Evolutionary conservation across 306 rosid species (phyloP), one percentile per base, ranked within the genome.

Genomic region (Lathyrus oleraceus): DNA sequence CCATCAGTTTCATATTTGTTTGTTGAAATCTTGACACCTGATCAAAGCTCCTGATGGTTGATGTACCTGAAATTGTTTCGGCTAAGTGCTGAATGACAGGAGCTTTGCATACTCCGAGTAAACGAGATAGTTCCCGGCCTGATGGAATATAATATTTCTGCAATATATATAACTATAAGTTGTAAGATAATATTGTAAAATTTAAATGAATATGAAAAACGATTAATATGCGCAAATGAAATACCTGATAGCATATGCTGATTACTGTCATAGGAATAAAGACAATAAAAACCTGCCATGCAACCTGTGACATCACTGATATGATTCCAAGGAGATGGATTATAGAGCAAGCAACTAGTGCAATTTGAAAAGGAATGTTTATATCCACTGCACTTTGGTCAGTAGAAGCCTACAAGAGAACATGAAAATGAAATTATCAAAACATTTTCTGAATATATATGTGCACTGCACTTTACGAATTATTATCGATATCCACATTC

Each of bases 41-140:
- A 70, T 92, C 88, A 67, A 89, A 92, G 83, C 97, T 81, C 72
- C 97, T 83, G 43, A 92, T 92, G 17, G 96, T 92, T 40, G 87
- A 70, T 36, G 88, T 59, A 21, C 98, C 95, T 1, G 92, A 92
- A 70, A 92, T 81, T 13, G 96, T 89, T 82, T 92, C 95, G 0
- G 95, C 63, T 48, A 92, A 87, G 78, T 87, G 91, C 67, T 92
- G 98, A 64, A 92, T 89, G 27, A 85, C 78, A 10, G 95, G 96
- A 66, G 96, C 98, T 72, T 92, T 85, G 86, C 89, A 89, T 14
- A 83, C 87, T 42, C 97, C 97, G 17, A 76, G 76, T 72, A 92
- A 71, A 25, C 97, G 88, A 7, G 97, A 71, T n/a, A 92, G 83
- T 73, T 92, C 97, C 65, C 96, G 76, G 2, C 92, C 95, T 25